Conservation (phyloP, 768 basidiomycete species). For the Mrakia hoshinonis region DNA sequence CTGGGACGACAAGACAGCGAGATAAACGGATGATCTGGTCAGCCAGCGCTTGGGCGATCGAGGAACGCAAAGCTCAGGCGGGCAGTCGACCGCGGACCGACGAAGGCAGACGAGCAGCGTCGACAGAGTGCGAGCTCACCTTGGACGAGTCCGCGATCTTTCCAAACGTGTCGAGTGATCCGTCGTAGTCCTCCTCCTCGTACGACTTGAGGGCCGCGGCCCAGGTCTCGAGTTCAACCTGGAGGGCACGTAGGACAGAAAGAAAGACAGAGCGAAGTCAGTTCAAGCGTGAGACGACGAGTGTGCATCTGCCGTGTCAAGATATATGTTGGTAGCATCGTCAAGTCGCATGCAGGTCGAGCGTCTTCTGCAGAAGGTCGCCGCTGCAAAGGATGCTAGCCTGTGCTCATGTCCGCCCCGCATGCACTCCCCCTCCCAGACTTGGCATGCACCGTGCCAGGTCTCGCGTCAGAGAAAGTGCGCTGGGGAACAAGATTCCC, state of each 20-base stretch:
- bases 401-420: too few relatives aligned
- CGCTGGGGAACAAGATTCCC: too few relatives aligned
- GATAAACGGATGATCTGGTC: constrained; percentile 40
- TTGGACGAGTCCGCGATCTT: constrained; percentile 15
- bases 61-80: constrained; percentile 35
- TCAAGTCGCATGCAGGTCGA: too few relatives aligned
- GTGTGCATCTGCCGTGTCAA: neutral
- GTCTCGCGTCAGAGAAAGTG: too few relatives aligned
- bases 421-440: too few relatives aligned
- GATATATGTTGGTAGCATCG: too few relatives aligned
- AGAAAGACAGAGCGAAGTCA: neutral
- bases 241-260: neutral
- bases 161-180: constrained; percentile 64
- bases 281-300: neutral
- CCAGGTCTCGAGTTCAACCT: constrained; percentile 70
- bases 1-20: constrained; percentile 74
- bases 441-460: too few relatives aligned
- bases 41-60: neutral
- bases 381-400: too few relatives aligned
- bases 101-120: neutral
- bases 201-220: constrained; percentile 78
- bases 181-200: constrained; percentile 71
- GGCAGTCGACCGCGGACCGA: constrained; percentile 40
- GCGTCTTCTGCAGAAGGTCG: too few relatives aligned
- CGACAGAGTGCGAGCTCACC: neutral